Base-by-base conservation (phyloP, 2,329 filamentous ascomycete genomes). In the Paramyrothecium roridum region DNA sequence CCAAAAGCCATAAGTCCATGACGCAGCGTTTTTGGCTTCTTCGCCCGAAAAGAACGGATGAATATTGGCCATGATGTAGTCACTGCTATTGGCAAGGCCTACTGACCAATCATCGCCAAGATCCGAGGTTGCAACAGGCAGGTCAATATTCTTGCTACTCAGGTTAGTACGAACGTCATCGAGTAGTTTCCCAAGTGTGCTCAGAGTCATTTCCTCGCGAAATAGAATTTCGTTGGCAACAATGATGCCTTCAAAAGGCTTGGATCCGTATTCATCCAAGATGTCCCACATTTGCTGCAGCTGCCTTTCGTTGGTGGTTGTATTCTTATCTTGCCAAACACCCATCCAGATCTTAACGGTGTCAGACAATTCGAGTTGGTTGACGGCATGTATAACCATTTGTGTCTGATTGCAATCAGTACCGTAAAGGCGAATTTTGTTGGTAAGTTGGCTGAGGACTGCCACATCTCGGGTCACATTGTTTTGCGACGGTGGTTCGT, bases 401-500 rank as follows among this genome's bases (percentile, higher is more conserved):
- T 96, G 84, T 0, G 93, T 98, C 73, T 98, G 93, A 73, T 97
- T 97, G 80, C 93, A 98, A 75, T 98, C 93, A 13, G 91, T 98
- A 51, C 93, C 93, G 70, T 98, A 98, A 1, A 97, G 80, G 8
- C 93, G 88, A 50, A 98, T 83, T 3, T 86, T 87, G 69, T 96
- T 93, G 57, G 92, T 96, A 47, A 98, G 79, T 70, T 96, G 92
- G 13, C 90, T 92, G 52, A 98, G 84, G 11, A 97, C 87, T 1
- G 95, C 93, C 56, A 97, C 78, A 69, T 98, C 93, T 53, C 91
- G 86, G 1, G 95, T 98, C 61, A 98, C 81, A 69, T 98, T 97
- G 76, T 98, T 96, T 69, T 97, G 93, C 34, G 88, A 93, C 0
- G 93, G 89, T 1, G 90, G 90, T 62, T 87, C 82, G 54, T 81